Evolutionary conservation across 2,329 filamentous ascomycete genomes (phyloP).

Genomic region (Colletotrichum aenigma): DNA sequence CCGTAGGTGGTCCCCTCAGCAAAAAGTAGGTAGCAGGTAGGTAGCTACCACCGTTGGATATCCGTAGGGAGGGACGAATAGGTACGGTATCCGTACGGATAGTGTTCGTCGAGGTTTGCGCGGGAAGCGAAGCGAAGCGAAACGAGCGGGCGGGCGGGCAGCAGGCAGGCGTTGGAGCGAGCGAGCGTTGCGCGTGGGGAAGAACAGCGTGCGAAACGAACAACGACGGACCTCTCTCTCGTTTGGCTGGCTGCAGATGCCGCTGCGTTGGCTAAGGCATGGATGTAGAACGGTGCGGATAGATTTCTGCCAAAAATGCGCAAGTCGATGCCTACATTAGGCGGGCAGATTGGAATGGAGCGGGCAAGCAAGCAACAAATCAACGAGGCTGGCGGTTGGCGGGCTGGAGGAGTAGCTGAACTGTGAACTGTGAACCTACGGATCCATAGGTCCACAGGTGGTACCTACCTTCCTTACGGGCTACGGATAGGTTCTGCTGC

Average conservation of each 20-base stretch:
- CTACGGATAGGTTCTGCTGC: neutral
- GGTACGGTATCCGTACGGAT: neutral
- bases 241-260: neutral
- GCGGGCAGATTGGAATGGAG: neutral
- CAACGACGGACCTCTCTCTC: neutral
- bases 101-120: conserved; percentile 4
- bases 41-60: neutral
- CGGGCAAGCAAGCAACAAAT: neutral
- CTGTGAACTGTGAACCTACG: neutral
- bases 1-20: neutral
- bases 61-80: neutral
- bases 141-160: neutral
- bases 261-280: neutral
- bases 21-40: neutral
- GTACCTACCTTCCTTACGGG: too few species aligned
- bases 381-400: conserved; percentile 11
- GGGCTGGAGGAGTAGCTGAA: neutral
- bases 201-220: neutral
- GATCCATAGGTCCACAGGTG: neutral
- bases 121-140: conserved; percentile 10
- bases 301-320: neutral
- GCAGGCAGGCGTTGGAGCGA: neutral
- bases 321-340: neutral
- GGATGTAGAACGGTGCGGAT: neutral
- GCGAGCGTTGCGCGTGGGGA: conserved; percentile 2